Evolutionary conservation across 768 basidiomycete species (phyloP).

Genomic region (Hydnomerulius pinastri): DNA sequence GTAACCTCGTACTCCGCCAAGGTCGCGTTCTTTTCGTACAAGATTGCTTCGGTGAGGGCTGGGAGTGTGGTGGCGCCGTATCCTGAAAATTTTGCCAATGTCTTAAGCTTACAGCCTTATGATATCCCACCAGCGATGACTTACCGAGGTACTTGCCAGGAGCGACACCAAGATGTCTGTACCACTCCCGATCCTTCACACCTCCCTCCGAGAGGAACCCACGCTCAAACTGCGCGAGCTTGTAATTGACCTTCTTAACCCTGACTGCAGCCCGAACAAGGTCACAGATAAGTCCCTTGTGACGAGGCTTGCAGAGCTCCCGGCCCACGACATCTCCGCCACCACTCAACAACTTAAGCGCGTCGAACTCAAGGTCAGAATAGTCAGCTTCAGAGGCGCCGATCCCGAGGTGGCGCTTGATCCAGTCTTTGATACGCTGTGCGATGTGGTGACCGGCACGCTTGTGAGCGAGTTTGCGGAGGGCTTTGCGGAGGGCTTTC

Average conservation of each 20-base stretch:
- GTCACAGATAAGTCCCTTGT: constrained; percentile 39
- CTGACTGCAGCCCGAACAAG: constrained; percentile 61
- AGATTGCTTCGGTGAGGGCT: constrained; percentile 74
- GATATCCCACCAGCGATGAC: constrained; percentile 15
- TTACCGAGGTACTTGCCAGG: constrained; percentile 84
- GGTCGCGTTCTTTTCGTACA: constrained; percentile 63
- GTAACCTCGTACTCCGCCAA: constrained; percentile 61
- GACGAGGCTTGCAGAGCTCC: constrained; percentile 14
- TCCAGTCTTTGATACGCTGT: constrained; percentile 24
- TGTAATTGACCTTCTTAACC: constrained; percentile 61
- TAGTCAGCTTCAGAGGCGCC: background rate
- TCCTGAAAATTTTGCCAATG: constrained; percentile 39
- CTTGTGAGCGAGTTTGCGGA: constrained; percentile 32
- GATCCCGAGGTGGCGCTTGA: constrained; percentile 21
- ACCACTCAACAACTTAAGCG: background rate
- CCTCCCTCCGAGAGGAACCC: constrained; percentile 82
- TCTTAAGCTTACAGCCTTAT: background rate
- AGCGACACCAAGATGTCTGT: constrained; percentile 80
- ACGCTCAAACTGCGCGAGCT: constrained; percentile 69
- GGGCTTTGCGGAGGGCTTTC: constrained; percentile 47
- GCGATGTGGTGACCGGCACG: background rate
- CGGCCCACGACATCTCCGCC: constrained; percentile 4
- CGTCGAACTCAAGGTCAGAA: constrained; percentile 2
- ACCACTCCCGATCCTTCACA: constrained; percentile 84
- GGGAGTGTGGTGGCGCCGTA: constrained; percentile 88